These are phyloP conservation scores for Stemphylium beticola DNA, from an alignment of 2,329 filamentous ascomycete genomes.

Conservation along the genomic window DNA sequence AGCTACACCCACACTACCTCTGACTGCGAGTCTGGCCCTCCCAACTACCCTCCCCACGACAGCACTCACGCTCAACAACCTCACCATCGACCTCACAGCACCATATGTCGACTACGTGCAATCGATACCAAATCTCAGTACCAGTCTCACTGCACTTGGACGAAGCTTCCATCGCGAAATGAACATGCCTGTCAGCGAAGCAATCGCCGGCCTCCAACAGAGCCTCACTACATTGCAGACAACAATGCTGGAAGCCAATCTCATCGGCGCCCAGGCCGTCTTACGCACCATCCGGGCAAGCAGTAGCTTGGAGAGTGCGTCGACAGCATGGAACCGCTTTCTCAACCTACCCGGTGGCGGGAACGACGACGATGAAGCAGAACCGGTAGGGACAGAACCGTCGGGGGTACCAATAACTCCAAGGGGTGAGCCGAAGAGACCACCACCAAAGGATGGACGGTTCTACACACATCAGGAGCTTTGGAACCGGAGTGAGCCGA, in stretches of 20 bases:
- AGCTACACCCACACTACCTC: constrained; percentile 23
- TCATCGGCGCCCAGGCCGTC: constrained; percentile 35
- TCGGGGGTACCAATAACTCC: background rate
- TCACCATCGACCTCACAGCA: constrained; percentile 25
- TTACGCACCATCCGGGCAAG: constrained; percentile 47
- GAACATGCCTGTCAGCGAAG: constrained; percentile 43
- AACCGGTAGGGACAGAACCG: background rate
- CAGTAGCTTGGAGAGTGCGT: constrained; percentile 38
- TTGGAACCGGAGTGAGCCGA: constrained; percentile 24
- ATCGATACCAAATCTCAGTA: constrained; percentile 35
- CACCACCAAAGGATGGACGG: constrained; percentile 15
- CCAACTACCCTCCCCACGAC: constrained; percentile 19
- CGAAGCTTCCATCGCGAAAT: constrained; percentile 46
- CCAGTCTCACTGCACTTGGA: constrained; percentile 39
- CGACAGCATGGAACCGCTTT: constrained; percentile 40
- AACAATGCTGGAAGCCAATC: constrained; percentile 31
- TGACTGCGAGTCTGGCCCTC: constrained; percentile 21
- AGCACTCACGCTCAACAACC: constrained; percentile 20
- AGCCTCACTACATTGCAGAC: constrained; percentile 39
- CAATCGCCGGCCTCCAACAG: constrained; percentile 39
- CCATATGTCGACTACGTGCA: constrained; percentile 42
- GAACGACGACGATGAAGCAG: background rate
- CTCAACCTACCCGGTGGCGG: constrained; percentile 40
- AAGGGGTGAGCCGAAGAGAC: constrained; percentile 3
- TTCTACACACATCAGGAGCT: constrained; percentile 40